Evolutionary conservation across 1,284 basidiomycete genomes (phyloP).

Genomic region (Sphaerobolus stellatus): DNA sequence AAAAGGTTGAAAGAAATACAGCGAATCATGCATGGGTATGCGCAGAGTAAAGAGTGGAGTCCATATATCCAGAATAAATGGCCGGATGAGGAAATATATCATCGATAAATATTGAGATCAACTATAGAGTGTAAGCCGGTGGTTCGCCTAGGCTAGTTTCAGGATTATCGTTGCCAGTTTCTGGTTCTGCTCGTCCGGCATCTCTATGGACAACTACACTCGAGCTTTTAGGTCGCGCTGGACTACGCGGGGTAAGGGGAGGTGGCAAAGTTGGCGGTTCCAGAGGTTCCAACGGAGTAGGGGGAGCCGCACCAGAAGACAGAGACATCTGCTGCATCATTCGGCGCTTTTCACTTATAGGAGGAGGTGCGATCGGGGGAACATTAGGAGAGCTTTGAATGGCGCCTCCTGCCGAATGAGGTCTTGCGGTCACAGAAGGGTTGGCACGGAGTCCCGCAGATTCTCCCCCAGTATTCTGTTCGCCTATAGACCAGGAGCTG

Average conservation of each 20-base stretch:
- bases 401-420: background rate
- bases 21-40: too few relatives aligned
- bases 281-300: too few relatives aligned
- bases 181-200: background rate
- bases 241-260: slow-evolving; percentile 1
- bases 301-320: slow-evolving; percentile 4
- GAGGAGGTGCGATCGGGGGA: background rate
- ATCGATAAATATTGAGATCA: background rate
- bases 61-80: too few relatives aligned
- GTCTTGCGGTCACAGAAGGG: background rate
- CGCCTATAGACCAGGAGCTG: background rate
- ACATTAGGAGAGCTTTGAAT: background rate
- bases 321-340: background rate
- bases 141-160: background rate
- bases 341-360: background rate
- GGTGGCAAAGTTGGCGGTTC: background rate
- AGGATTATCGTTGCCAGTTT: background rate
- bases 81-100: background rate
- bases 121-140: slow-evolving; percentile 3
- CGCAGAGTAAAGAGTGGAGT: too few relatives aligned
- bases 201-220: slow-evolving; percentile 1
- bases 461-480: background rate
- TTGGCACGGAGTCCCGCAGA: background rate
- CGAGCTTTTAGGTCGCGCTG: background rate
- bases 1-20: too few relatives aligned